Evolutionary conservation across 257 asterid species (phyloP).

Genomic region (Solanum dulcamara): DNA sequence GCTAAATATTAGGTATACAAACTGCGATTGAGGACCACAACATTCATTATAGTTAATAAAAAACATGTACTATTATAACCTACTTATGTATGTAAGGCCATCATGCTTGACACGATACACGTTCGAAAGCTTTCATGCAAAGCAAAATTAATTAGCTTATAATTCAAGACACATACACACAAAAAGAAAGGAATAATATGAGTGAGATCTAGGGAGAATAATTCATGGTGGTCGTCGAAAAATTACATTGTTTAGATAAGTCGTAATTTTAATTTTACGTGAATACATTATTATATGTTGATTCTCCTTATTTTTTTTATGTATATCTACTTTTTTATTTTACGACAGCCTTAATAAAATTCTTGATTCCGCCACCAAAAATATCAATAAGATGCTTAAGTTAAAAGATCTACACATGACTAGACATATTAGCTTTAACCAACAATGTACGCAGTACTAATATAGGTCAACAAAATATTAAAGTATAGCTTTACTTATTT

Average conservation of each 20-base stretch:
- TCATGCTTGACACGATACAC: neutral
- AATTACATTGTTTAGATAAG: neutral
- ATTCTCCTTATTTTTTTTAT: too few relatives aligned
- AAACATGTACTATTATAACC: neutral
- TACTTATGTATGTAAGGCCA: neutral
- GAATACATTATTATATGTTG: neutral
- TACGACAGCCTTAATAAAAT: too few relatives aligned
- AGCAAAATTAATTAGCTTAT: neutral
- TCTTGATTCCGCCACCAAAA: accelerated
- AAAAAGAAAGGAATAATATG: neutral
- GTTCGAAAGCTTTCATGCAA: neutral
- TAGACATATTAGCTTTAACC: neutral
- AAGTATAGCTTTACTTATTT: neutral
- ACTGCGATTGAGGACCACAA: neutral
- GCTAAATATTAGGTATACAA: neutral
- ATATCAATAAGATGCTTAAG: neutral
- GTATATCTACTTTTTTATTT: too few relatives aligned
- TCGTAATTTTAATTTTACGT: too few relatives aligned
- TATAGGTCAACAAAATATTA: neutral
- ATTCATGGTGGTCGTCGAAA: neutral
- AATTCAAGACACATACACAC: neutral
- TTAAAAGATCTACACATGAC: neutral
- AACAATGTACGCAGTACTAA: neutral
- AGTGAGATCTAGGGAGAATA: neutral
- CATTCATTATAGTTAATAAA: neutral